phyloP scores from a whole-genome alignment of 306 rosid species.

The Vigna unguiculata region DNA sequence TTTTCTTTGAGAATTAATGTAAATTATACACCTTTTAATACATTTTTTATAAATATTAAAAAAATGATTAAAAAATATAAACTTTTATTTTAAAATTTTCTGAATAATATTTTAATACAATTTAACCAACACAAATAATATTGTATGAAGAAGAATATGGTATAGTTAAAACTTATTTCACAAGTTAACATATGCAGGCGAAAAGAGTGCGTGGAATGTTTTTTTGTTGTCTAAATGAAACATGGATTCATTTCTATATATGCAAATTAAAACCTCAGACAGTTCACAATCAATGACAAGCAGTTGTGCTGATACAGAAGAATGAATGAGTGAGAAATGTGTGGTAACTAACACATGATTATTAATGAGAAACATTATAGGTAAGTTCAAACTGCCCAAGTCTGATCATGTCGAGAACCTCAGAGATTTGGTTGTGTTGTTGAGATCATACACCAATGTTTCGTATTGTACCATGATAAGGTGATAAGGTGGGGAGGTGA shows the following conservation, averaged over 20 bases:
- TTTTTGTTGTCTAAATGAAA: neutral
- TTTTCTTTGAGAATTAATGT: no score
- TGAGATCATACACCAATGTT: neutral
- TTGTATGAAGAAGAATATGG: no score
- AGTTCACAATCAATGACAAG: neutral
- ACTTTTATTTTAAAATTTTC: no score
- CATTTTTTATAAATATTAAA: no score
- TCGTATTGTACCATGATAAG: conserved; percentile 12
- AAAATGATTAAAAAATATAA: no score
- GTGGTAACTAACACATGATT: neutral
- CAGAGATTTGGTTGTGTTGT: neutral
- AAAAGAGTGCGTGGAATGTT: no score
- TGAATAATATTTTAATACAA: no score
- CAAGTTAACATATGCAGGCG: no score
- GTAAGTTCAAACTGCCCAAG: conserved; percentile 29
- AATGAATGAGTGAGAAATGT: conserved; percentile 1
- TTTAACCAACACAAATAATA: no score
- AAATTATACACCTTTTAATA: no score
- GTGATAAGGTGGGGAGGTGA: conserved; percentile 40
- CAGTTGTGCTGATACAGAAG: neutral
- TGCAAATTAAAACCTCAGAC: neutral
- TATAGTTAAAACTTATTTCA: no score
- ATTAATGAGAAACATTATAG: neutral
- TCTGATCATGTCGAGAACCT: conserved; percentile 39
- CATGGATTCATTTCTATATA: neutral